Conservation (phyloP, 2,329 filamentous ascomycete species). For the Colletotrichum tamarilloi region DNA sequence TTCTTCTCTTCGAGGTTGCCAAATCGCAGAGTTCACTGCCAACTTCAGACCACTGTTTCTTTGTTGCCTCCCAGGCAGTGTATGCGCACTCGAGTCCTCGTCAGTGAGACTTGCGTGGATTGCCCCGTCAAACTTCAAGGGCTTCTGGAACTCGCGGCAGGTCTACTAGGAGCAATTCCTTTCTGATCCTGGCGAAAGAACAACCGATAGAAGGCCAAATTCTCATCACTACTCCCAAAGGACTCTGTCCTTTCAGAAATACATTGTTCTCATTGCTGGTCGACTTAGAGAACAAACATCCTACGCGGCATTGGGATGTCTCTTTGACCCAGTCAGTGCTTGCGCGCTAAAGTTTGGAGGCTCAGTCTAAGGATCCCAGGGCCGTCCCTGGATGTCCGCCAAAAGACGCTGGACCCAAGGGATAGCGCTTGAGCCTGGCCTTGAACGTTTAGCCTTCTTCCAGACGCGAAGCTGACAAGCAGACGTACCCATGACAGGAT, state of each 20-base stretch:
- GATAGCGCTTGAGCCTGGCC: neutral
- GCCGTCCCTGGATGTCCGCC: conserved; percentile 12
- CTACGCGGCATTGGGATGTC: neutral
- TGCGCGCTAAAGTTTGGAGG: neutral
- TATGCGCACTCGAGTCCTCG: too few relatives aligned
- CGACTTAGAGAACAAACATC: neutral
- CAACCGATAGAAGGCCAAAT: neutral
- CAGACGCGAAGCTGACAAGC: conserved; percentile 12
- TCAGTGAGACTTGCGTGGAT: neutral
- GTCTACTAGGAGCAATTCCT: neutral
- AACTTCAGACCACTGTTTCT: neutral
- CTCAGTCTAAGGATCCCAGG: neutral
- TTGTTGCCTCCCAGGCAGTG: too few relatives aligned
- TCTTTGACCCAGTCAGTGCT: neutral
- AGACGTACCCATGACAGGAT: conserved; percentile 10
- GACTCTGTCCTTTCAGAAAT: neutral
- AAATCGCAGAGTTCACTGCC: neutral
- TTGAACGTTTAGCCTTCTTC: neutral
- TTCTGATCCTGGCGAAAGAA: neutral
- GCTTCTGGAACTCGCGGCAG: neutral
- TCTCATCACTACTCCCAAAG: neutral
- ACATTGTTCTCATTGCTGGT: neutral
- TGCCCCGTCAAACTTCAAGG: neutral
- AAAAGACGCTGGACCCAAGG: neutral
- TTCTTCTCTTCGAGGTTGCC: neutral